Evolutionary conservation across 2,329 filamentous ascomycete species (phyloP).

Genomic region (Fusarium brachygibbosum): DNA sequence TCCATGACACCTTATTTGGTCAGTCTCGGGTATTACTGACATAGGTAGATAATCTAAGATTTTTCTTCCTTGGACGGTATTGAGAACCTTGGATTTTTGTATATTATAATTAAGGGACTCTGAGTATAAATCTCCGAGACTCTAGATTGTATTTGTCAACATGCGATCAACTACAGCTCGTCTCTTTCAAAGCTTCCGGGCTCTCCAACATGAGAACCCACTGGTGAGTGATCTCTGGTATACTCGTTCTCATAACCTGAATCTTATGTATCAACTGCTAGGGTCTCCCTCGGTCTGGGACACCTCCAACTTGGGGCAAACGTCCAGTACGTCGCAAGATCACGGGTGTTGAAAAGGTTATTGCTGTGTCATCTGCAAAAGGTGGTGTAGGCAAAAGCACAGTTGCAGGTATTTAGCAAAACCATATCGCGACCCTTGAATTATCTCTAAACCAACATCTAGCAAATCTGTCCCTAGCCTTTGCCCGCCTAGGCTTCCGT

Average conservation of each 20-base stretch:
- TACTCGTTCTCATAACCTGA: accelerated
- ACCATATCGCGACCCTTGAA: not conserved
- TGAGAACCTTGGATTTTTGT: no score
- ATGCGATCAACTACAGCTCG: conserved; percentile 58
- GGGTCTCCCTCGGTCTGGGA: conserved; percentile 86
- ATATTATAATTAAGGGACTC: not conserved
- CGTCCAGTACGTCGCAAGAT: conserved; percentile 86
- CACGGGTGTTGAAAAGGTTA: conserved; percentile 86
- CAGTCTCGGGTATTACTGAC: conserved; percentile 8
- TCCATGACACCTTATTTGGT: conserved; percentile 23
- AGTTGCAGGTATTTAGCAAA: conserved; percentile 73
- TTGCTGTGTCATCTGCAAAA: conserved; percentile 97
- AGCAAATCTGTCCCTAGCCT: conserved; percentile 87
- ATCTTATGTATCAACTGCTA: conserved; percentile 53
- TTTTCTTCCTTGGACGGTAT: not conserved
- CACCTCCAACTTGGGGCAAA: conserved; percentile 70
- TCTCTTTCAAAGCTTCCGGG: conserved; percentile 53
- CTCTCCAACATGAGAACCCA: conserved; percentile 82
- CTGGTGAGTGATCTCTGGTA: conserved; percentile 65
- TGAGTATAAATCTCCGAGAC: not conserved
- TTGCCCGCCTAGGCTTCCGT: conserved; percentile 84
- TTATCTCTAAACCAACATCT: not conserved
- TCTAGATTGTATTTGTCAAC: conserved; percentile 1
- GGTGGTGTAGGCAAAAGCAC: conserved; percentile 99
- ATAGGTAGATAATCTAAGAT: conserved; percentile 4